These are phyloP conservation scores for Phytopythium cucurbitacearum DNA, from an alignment of 352 stramenopile genomes.

Conservation along the genomic window DNA sequence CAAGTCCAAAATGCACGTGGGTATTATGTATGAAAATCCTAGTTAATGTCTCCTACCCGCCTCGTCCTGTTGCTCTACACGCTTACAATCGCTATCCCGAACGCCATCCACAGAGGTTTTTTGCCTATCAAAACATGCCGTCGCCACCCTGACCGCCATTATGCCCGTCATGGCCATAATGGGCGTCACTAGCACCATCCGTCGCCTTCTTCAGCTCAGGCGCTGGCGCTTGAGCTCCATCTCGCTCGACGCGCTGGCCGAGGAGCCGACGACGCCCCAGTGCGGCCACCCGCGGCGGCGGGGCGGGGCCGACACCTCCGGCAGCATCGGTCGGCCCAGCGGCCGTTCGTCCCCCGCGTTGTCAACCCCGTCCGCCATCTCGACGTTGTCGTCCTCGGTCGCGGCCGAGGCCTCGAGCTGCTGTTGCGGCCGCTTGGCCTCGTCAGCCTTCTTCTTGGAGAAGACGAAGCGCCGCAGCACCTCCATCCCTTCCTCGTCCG, in stretches of 20 bases:
- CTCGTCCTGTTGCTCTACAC: too few species aligned
- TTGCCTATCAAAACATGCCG: too few species aligned
- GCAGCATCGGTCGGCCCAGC: neutral
- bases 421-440: conserved; percentile 29
- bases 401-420: conserved; percentile 2
- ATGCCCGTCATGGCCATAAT: too few species aligned
- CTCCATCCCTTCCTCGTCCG: conserved; percentile 80
- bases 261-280: conserved; percentile 16
- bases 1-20: too few species aligned
- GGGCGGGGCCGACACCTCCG: conserved; percentile 11
- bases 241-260: conserved; percentile 24
- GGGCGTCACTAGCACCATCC: too few species aligned
- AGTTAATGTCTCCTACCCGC: too few species aligned
- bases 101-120: too few species aligned
- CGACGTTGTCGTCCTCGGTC: conserved; percentile 30
- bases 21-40: too few species aligned
- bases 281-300: conserved; percentile 31
- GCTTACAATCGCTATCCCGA: too few species aligned
- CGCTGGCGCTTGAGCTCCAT: conserved; percentile 43
- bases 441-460: conserved; percentile 70
- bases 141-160: too few species aligned
- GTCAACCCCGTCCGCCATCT: conserved; percentile 15
- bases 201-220: conserved; percentile 10
- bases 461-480: conserved; percentile 82
- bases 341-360: neutral